Evolutionary conservation across 345 rosid genomes (phyloP).

Genomic region (Carallia brachiata): DNA sequence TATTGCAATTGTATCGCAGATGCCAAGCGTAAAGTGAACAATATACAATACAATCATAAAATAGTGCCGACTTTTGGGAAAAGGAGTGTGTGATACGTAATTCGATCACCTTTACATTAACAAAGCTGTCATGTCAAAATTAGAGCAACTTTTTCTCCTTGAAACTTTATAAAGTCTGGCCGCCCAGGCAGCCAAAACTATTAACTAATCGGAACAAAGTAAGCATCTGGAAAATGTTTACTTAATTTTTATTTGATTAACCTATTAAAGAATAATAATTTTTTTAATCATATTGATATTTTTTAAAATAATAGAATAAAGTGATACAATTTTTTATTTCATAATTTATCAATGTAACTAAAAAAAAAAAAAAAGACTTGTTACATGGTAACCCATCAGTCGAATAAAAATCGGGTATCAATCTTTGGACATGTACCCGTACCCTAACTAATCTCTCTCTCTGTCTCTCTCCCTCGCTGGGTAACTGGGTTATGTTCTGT

Average conservation of each 20-base stretch:
- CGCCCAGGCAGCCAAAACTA: slow-evolving; percentile 26
- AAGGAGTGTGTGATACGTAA: slow-evolving; percentile 47
- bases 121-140: slow-evolving; percentile 62
- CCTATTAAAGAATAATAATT: no score
- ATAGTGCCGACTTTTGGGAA: slow-evolving; percentile 43
- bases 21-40: slow-evolving; percentile 11
- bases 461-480: not conserved
- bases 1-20: not conserved
- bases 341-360: no score
- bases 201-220: not conserved
- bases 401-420: no score
- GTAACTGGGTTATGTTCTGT: slow-evolving; percentile 18
- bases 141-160: slow-evolving; percentile 41
- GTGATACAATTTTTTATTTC: no score
- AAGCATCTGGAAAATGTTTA: no score
- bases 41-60: slow-evolving; percentile 4
- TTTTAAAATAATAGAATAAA: no score
- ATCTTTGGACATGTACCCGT: no score
- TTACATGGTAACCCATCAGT: no score
- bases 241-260: no score
- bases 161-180: slow-evolving; percentile 37
- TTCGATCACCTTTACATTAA: slow-evolving; percentile 45
- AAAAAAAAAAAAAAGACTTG: no score
- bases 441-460: slow-evolving; percentile 1
- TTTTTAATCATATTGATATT: no score